Percentiles rank a stretch among this genome's conserved stretches.
Conservation (phyloP, 441 rosid species). For the Erodium chrysanthum region DNA sequence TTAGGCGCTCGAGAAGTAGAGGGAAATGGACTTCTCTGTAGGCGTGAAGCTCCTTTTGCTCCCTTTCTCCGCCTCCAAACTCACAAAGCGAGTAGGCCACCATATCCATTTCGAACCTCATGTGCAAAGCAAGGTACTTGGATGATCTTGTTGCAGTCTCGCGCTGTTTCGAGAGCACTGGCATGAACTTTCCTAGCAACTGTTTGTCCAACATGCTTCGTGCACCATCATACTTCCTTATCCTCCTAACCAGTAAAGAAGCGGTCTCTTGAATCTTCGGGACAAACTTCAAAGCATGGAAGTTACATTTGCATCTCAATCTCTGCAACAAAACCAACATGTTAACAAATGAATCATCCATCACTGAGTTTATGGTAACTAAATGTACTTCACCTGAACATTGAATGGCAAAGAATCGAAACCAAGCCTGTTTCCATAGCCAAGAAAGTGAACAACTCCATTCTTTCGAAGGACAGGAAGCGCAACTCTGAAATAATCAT, state of each 20-base stretch:
- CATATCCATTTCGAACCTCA: constrained; percentile 93
- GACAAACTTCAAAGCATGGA: constrained; percentile 68
- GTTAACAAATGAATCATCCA: constrained; percentile 1
- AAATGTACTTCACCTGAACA: constrained; percentile 51
- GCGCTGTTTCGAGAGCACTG: constrained; percentile 21
- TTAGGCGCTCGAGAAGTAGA: constrained; percentile 51
- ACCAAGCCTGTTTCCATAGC: constrained; percentile 85
- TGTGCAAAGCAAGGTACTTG: constrained; percentile 71
- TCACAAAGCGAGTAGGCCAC: constrained; percentile 84
- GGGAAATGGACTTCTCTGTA: constrained; percentile 84
- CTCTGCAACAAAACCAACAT: constrained; percentile 34
- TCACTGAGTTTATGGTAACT: not conserved
- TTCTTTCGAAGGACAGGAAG: constrained; percentile 53
- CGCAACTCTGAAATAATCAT: constrained; percentile 44
- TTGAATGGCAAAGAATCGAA: constrained; percentile 72
- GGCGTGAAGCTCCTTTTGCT: constrained; percentile 62
- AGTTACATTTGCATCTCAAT: constrained; percentile 87
- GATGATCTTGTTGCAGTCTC: constrained; percentile 25
- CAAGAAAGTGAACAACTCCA: constrained; percentile 74
- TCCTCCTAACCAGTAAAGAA: constrained; percentile 55
- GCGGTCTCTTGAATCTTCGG: constrained; percentile 66
- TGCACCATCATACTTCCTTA: constrained; percentile 41
- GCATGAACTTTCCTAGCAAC: constrained; percentile 49
- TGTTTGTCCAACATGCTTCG: constrained; percentile 45
- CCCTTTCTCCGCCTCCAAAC: constrained; percentile 74